Evolutionary conservation across 106 monocot genomes (phyloP), one percentile per base, ranked within the genome.

Genomic region (Acorus calamus): DNA sequence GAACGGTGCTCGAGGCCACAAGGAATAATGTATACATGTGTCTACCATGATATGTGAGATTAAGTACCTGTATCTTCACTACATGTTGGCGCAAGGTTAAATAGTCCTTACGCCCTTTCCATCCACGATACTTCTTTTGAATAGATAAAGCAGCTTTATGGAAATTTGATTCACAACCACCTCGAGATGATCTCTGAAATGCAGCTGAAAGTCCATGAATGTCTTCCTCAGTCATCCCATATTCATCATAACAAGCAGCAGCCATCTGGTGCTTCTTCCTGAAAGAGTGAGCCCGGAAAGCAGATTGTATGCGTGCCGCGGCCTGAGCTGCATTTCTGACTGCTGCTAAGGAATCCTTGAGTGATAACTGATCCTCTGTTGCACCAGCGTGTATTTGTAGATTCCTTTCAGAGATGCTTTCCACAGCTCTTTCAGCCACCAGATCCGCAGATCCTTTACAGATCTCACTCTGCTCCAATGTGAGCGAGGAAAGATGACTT

Each of bases 271-370:
- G 76, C 49, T 70, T 85, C 77, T 73, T 77, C 61, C 77, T 77
- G 66, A 89, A 89, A 54, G 85, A 89, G 69, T 81, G 76, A 10
- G 77, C 81, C 61, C 89, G 79, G 49, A 89, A 89, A 60, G 89
- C 89, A 59, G 70, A 63, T 71, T 89, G 89, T 63, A 89, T 89
- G 43, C 82, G 85, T 14, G 85, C 85, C 44, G 89, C 89, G 48
- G 89, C 89, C 72, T 82, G 82, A 65, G 89, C 53, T 50, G 89
- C 82, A 75, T 83, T 83, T 62, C 82, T 77, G 11, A 77, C 85
- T 46, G 89, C 89, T 59, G 73, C 74, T 72, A 89, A 70, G 53
- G 79, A 89, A 74, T 85, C 74, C 70, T 70, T 74, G 7, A 89
- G 59, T n/a, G 89, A 74, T 50, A 78, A 71, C 46, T 85, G 76